Conservation (phyloP, 2,329 filamentous ascomycete species). For the Lecanoromycetidae sp. region DNA sequence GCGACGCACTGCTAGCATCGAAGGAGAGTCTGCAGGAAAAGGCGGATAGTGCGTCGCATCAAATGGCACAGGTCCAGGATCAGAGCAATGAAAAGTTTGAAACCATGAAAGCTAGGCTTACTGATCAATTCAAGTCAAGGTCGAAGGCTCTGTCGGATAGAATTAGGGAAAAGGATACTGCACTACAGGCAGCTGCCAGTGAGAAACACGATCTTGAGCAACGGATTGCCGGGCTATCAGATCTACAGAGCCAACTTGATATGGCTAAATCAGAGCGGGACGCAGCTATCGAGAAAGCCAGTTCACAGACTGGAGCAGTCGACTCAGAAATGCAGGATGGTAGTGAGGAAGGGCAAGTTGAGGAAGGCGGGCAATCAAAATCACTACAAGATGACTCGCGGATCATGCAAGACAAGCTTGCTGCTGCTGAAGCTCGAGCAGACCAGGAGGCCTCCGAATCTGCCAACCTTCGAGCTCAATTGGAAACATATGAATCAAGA, state of each 20-base stretch:
- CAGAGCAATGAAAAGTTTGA: slow-evolving; percentile 38
- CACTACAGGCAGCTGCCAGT: slow-evolving; percentile 37
- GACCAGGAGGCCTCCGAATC: slow-evolving; percentile 29
- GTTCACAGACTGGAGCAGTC: slow-evolving; percentile 27
- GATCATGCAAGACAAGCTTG: slow-evolving; percentile 27
- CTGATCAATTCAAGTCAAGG: slow-evolving; percentile 36
- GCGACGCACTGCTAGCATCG: slow-evolving; percentile 49
- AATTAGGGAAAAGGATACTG: slow-evolving; percentile 41
- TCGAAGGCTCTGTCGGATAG: slow-evolving; percentile 49
- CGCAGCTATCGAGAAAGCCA: slow-evolving; percentile 39
- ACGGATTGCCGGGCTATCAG: slow-evolving; percentile 44
- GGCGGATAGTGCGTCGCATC: slow-evolving; percentile 36
- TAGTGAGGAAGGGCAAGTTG: slow-evolving; percentile 41
- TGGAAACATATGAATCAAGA: slow-evolving; percentile 45
- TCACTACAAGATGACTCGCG: slow-evolving; percentile 24
- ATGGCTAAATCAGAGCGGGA: slow-evolving; percentile 53
- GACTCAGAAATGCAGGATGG: slow-evolving; percentile 46
- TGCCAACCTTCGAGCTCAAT: slow-evolving; percentile 25
- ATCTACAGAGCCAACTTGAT: slow-evolving; percentile 48
- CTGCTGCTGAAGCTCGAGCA: slow-evolving; percentile 31
- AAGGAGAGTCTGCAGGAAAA: slow-evolving; percentile 40
- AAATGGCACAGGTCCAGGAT: slow-evolving; percentile 36
- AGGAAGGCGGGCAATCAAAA: slow-evolving; percentile 24
- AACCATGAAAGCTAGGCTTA: slow-evolving; percentile 36
- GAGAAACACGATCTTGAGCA: slow-evolving; percentile 59